phyloP scores from a whole-genome alignment of 768 basidiomycete species.

The Trametes cingulata region DNA sequence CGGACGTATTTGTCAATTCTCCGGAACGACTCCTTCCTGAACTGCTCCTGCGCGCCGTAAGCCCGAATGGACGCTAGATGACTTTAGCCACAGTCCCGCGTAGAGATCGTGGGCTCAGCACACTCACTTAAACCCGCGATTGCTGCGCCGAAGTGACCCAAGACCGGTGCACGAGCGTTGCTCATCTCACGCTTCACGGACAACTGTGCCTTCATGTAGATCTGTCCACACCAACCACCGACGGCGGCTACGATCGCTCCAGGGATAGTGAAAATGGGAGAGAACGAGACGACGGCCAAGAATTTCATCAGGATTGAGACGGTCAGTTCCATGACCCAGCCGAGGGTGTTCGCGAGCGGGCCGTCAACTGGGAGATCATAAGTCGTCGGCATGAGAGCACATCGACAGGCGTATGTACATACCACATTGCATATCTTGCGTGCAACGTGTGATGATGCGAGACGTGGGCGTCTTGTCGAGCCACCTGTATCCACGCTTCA shows the following conservation, averaged over 20 bases:
- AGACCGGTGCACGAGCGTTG: conserved; percentile 49
- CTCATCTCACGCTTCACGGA: conserved; percentile 60
- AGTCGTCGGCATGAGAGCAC: not conserved
- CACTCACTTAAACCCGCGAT: conserved; percentile 49
- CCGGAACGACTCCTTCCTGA: conserved; percentile 41
- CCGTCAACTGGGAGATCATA: conserved; percentile 36
- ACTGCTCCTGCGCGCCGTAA: conserved; percentile 52
- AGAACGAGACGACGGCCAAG: conserved; percentile 39
- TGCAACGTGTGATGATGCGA: conserved; percentile 66
- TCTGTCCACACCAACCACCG: conserved; percentile 45
- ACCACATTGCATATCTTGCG: conserved; percentile 58
- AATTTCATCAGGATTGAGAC: conserved; percentile 37
- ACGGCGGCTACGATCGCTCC: conserved; percentile 38
- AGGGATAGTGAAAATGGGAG: conserved; percentile 45
- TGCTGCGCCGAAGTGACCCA: conserved; percentile 55
- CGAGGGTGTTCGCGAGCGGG: conserved; percentile 30
- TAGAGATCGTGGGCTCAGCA: not conserved
- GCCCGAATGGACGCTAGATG: conserved; percentile 50
- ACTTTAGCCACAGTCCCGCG: not conserved
- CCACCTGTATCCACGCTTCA: conserved; percentile 43
- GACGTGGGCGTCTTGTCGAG: conserved; percentile 53
- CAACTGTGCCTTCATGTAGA: conserved; percentile 60
- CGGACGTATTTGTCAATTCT: conserved; percentile 51
- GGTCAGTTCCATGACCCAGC: conserved; percentile 34
- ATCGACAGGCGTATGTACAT: not conserved